Percentiles rank a stretch among this genome's conserved stretches.
phyloP scores from a whole-genome alignment of 2,329 filamentous ascomycete species.

The Clonostachys sp. region DNA sequence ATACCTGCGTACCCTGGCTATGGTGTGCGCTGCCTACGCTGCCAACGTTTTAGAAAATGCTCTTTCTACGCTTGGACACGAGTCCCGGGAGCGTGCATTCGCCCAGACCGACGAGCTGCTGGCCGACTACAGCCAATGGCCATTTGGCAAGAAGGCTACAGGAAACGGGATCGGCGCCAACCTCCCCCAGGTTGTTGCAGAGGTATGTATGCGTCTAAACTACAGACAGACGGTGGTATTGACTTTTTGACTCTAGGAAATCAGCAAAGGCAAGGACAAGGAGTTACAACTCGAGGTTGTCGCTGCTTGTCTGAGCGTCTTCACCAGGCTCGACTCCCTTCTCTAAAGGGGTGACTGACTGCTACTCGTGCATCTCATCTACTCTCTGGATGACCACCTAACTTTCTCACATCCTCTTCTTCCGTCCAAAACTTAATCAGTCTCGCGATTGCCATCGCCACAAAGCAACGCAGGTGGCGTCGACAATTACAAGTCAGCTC shows the following conservation, averaged over 20 bases:
- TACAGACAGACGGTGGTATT: not conserved
- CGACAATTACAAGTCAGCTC: no score
- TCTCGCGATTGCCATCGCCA: no score
- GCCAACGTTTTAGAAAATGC: conserved; percentile 98
- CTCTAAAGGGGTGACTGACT: conserved; percentile 49
- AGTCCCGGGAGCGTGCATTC: conserved; percentile 90
- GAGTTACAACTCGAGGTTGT: conserved; percentile 97
- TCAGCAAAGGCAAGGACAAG: conserved; percentile 83
- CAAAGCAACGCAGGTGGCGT: no score
- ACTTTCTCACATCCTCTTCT: not conserved
- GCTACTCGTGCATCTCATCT: not conserved
- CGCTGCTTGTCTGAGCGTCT: conserved; percentile 93
- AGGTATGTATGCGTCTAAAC: conserved; percentile 42
- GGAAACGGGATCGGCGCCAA: conserved; percentile 86
- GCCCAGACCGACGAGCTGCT: conserved; percentile 95
- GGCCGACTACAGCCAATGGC: conserved; percentile 96
- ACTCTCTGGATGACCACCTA: not conserved
- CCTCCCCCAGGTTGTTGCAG: conserved; percentile 77
- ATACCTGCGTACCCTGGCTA: conserved; percentile 84
- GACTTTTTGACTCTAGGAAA: conserved; percentile 48
- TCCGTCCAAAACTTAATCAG: no score
- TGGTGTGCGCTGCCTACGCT: conserved; percentile 97
- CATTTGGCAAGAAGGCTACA: conserved; percentile 81
- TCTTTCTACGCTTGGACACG: conserved; percentile 88
- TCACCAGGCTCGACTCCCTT: conserved; percentile 93